Conservation (phyloP, 1,139 yeast genomes). For the Hyphopichia wangnamkhiaoensis region DNA sequence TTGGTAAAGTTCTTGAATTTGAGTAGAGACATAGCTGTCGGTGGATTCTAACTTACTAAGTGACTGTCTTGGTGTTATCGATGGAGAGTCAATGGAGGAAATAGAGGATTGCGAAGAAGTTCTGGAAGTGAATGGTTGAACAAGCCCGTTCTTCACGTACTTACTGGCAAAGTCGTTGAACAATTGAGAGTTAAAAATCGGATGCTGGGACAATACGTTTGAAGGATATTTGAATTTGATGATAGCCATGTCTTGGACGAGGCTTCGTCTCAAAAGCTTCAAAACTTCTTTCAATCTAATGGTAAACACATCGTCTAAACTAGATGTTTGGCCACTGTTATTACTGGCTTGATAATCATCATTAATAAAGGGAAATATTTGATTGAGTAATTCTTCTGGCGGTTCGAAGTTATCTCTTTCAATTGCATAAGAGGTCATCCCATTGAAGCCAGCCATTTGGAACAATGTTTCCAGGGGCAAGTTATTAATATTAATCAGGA, state of each 20-base stretch:
- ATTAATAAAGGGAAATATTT: constrained; percentile 33
- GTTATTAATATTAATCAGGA: constrained; percentile 13
- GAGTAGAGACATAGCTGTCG: not conserved
- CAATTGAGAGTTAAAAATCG: constrained; percentile 24
- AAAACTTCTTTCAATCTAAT: constrained; percentile 21
- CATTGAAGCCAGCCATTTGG: constrained; percentile 27
- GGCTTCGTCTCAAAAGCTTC: constrained; percentile 21
- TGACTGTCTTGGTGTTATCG: constrained; percentile 1
- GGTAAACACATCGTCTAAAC: not conserved
- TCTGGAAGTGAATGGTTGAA: constrained; percentile 1
- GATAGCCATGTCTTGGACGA: constrained; percentile 38
- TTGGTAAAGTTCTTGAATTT: constrained; percentile 4
- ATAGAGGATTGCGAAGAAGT: not conserved
- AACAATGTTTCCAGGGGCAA: constrained; percentile 18
- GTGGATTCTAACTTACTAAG: not conserved
- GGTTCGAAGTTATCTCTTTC: constrained; percentile 27
- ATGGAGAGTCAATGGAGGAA: not conserved
- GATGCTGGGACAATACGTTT: constrained; percentile 28
- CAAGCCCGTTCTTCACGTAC: constrained; percentile 14
- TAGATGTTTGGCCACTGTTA: not conserved
- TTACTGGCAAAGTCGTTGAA: constrained; percentile 22
- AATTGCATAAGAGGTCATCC: constrained; percentile 19
- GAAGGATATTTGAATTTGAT: constrained; percentile 25
- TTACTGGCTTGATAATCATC: constrained; percentile 8
- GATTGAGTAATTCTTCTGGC: constrained; percentile 24